Percentiles rank a stretch among this genome's conserved stretches.
Conservation (phyloP, 2,329 filamentous ascomycete species). For the Graphium sp. region DNA sequence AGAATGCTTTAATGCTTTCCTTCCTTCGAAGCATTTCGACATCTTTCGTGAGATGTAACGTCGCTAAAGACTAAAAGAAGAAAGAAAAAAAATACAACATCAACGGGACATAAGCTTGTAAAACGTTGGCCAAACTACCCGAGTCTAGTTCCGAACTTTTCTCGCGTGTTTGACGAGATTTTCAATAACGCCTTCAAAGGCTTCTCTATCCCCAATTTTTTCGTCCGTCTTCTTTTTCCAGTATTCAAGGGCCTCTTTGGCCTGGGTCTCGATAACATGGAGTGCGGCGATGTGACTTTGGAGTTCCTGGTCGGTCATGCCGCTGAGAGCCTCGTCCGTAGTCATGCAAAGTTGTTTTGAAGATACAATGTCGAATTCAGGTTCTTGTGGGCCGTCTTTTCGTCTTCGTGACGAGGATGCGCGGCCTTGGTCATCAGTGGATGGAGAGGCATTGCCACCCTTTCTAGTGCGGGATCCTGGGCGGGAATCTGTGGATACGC, state of each 20-base stretch:
- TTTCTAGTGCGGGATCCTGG: conserved; percentile 20
- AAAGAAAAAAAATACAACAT: too few relatives aligned
- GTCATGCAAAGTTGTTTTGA: conserved; percentile 67
- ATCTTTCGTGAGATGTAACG: too few relatives aligned
- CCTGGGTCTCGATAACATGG: conserved; percentile 50
- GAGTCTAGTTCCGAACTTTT: conserved; percentile 69
- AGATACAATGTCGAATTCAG: conserved; percentile 62
- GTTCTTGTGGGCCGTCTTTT: conserved; percentile 48
- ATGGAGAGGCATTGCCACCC: conserved; percentile 36
- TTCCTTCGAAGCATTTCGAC: too few relatives aligned
- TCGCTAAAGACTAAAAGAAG: too few relatives aligned
- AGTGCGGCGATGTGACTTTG: conserved; percentile 52
- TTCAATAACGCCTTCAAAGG: conserved; percentile 92
- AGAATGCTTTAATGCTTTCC: too few relatives aligned
- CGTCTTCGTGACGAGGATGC: conserved; percentile 24
- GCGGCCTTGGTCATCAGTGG: conserved; percentile 41
- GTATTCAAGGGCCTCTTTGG: conserved; percentile 66
- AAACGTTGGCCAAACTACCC: too few relatives aligned
- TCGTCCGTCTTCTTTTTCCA: conserved; percentile 80
- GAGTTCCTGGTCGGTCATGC: conserved; percentile 66
- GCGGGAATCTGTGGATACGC: conserved; percentile 36
- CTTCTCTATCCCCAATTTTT: conserved; percentile 77
- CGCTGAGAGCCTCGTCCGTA: conserved; percentile 66
- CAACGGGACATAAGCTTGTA: too few relatives aligned
- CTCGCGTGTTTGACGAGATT: conserved; percentile 85